Evolutionary conservation across 78 protist genomes (phyloP), one percentile per base, ranked within the genome.

Genomic region (Dictyostelium citrinum): DNA sequence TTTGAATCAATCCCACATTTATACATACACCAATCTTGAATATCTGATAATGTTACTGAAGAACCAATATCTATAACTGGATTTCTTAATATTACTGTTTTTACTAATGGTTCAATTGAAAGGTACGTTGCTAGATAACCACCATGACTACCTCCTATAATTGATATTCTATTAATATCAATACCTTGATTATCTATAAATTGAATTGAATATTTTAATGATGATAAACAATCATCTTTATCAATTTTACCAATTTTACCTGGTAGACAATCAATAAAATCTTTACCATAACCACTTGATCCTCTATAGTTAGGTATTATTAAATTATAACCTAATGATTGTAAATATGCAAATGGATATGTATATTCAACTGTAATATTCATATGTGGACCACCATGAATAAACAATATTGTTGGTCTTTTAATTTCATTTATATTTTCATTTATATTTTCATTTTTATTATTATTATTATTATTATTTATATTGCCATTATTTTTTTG

Each of bases 311-410:
- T 90, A 49, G 71, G 67, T 1, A 71, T 16, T 4, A 79, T 74
- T 8, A 90, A 27, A 61, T 82, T 83, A 27, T 90, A 90, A 1
- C 95, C 95, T 14, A 81, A 43, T 14, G 81, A 82, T 17, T 12
- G 55, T 2, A 90, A 24, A 39, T 35, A 90, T 5, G 33, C 45
- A 5, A 90, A 61, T 17, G 61, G 7, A 33, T 24, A 35, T 2
- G 43, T 11, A 70, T 81, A 90, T 22, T 79, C 86, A 17, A 35
- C 22, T 2, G 68, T 49, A 9, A 58, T 31, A 17, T 60, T 31
- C 20, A 61, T 46, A n/a, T 90, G 86, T 22, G 88, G 88, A 12
- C 95, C 95, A 35, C 95, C 95, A 81, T 90, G 95, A 29, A 79
- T 84, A 49, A 45, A 71, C 1, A 90, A 29, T 1, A 90, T 29